phyloP scores from a whole-genome alignment of 2,329 filamentous ascomycete species.

The Blastomyces emzantsi region DNA sequence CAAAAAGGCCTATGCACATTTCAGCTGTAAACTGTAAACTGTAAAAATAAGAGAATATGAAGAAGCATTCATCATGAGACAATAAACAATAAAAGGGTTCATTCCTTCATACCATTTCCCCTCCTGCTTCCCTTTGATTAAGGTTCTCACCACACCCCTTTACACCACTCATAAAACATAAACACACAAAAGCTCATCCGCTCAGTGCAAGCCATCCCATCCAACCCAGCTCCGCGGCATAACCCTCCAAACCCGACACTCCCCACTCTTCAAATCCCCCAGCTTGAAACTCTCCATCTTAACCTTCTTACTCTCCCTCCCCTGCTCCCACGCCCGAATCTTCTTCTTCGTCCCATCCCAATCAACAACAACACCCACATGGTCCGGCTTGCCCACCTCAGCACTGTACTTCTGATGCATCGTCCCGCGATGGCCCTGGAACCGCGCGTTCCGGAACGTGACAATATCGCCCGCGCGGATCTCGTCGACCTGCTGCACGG shows the following conservation, averaged over 20 bases:
- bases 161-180: background rate
- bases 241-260: slow-evolving; percentile 95
- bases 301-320: slow-evolving; percentile 84
- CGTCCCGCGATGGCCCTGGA: slow-evolving; percentile 88
- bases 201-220: slow-evolving; percentile 51
- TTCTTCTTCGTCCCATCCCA: slow-evolving; percentile 99
- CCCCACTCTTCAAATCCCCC: slow-evolving; percentile 81
- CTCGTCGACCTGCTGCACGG: slow-evolving; percentile 80
- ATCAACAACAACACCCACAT: slow-evolving; percentile 84
- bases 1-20: background rate
- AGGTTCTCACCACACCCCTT: background rate
- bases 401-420: slow-evolving; percentile 90
- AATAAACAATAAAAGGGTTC: background rate
- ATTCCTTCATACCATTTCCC: background rate
- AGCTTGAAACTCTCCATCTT: slow-evolving; percentile 92
- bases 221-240: slow-evolving; percentile 89
- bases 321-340: slow-evolving; percentile 90
- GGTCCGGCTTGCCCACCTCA: slow-evolving; percentile 80
- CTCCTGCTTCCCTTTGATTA: background rate
- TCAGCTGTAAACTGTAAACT: no score
- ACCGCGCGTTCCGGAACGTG: slow-evolving; percentile 82
- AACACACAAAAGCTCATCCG: background rate
- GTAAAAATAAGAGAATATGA: background rate
- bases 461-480: slow-evolving; percentile 91
- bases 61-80: background rate